Percentiles rank a stretch among this genome's conserved stretches.
Conservation (phyloP, 2,329 filamentous ascomycete species). For the Diplodia scrobiculata region DNA sequence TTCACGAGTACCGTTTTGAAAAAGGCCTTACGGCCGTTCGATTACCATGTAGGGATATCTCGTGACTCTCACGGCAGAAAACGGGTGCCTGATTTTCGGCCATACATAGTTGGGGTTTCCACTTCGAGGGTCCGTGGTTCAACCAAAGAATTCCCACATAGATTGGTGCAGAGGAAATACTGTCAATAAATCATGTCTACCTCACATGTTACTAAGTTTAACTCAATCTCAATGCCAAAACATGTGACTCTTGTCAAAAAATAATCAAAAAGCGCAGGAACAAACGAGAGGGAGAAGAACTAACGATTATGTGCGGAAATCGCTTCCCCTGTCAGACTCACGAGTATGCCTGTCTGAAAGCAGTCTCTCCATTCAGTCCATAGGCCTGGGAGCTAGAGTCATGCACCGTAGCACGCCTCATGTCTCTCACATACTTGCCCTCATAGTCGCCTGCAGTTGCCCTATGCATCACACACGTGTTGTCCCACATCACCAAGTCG, state of each 20-base stretch:
- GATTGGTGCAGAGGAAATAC: neutral
- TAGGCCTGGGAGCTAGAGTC: conserved; percentile 49
- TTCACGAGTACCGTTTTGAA: neutral
- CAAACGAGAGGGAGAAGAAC: neutral
- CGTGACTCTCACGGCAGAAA: neutral
- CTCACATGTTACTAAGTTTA: no score
- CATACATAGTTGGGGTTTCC: neutral
- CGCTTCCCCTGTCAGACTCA: neutral
- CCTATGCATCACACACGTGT: conserved; percentile 59
- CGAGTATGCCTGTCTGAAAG: neutral
- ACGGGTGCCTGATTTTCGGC: neutral
- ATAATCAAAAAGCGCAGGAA: neutral
- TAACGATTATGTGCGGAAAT: neutral
- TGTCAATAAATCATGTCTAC: neutral
- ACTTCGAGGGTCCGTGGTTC: neutral
- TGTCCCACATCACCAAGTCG: conserved; percentile 63
- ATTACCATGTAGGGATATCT: neutral
- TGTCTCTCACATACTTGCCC: conserved; percentile 55
- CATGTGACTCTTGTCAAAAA: neutral
- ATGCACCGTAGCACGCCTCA: conserved; percentile 61
- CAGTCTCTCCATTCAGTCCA: conserved; percentile 45
- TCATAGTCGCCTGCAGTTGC: conserved; percentile 54
- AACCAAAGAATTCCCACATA: neutral
- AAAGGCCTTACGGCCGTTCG: neutral
- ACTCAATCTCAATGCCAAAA: neutral